Base-by-base conservation (phyloP, 1,284 basidiomycete genomes). In the Fomitiporia mediterranea region DNA sequence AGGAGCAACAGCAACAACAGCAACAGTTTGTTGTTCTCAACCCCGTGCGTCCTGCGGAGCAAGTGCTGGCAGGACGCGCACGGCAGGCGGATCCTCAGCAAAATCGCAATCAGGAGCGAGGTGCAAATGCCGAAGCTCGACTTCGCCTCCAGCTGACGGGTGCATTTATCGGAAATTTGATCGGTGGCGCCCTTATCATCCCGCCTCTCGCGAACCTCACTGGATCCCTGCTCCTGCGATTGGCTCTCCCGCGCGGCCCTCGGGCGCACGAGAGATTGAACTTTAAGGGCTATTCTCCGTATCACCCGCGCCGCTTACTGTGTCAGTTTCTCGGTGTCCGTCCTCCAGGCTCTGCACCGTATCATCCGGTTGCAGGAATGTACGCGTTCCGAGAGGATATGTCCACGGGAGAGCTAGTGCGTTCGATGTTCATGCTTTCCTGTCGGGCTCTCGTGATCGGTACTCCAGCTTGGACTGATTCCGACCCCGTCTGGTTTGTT, bases 401-500 rank as follows among this genome's bases (percentile, higher is more conserved):
- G 51, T 25, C 27, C 17, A 34, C 43, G 27, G 42, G 44, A 55
- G 63, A 56, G 39, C 62, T 60, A 55, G 53, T 65, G 4, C 68
- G 68, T 15, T 59, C 71, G 27, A 69, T 68, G n/a, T 54, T 77
- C 28, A 68, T 69, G 57, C 61, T 78, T 39, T 71, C 74, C 1
- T 59, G 80, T 59, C 71, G 75, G 37, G 69, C 80, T 7, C 69
- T 82, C 0, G 78, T 77, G 70, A 75, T 78, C 15, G 83, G 82
- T 19, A 79, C 80, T 11, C 73, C 72, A 56, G 74, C 74, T 5
- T 89, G 82, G 84, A 72, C 75, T 5, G 80, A 81, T 59, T 75
- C 77, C 47, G 86, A 89, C 67, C 87, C 86, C 9, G 83, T 89
- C 8, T 89, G 87, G 86, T 84, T 53, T 53, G 74, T 64, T 2